Evolutionary conservation across 805 yeast species (phyloP).

Genomic region (Spencermartinsiella europaea): DNA sequence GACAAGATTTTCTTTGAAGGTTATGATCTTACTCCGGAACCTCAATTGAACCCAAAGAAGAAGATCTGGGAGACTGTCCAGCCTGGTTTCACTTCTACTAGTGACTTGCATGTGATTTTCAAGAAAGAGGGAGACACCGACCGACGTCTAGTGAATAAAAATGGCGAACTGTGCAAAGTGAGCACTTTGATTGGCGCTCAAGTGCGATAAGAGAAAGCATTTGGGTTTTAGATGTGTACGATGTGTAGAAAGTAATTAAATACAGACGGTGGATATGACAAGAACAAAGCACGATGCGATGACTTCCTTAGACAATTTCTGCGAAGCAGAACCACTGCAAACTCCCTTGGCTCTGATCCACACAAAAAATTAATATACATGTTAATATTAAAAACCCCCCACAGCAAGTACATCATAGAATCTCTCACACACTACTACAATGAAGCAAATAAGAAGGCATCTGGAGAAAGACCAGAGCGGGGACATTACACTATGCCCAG

Average conservation of each 20-base stretch:
- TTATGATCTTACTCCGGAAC: constrained; percentile 81
- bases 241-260: no score
- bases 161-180: constrained; percentile 74
- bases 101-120: constrained; percentile 69
- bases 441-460: constrained; percentile 52
- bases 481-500: constrained; percentile 60
- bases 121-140: constrained; percentile 70
- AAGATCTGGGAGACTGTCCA: constrained; percentile 95
- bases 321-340: no score
- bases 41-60: constrained; percentile 95
- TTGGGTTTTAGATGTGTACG: no score
- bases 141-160: constrained; percentile 67
- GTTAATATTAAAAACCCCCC: neutral
- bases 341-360: no score
- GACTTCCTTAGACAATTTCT: no score
- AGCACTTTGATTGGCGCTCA: constrained; percentile 67
- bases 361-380: no score
- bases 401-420: neutral
- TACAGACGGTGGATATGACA: no score
- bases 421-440: no score
- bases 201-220: constrained; percentile 63
- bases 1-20: constrained; percentile 95
- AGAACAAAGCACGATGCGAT: no score
- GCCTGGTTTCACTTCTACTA: constrained; percentile 83
- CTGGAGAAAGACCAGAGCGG: constrained; percentile 62